Percentiles rank a stretch among this genome's conserved stretches.
Conservation (phyloP, 176 grass and related monocot genomes). For the Aegilops umbellulata region DNA sequence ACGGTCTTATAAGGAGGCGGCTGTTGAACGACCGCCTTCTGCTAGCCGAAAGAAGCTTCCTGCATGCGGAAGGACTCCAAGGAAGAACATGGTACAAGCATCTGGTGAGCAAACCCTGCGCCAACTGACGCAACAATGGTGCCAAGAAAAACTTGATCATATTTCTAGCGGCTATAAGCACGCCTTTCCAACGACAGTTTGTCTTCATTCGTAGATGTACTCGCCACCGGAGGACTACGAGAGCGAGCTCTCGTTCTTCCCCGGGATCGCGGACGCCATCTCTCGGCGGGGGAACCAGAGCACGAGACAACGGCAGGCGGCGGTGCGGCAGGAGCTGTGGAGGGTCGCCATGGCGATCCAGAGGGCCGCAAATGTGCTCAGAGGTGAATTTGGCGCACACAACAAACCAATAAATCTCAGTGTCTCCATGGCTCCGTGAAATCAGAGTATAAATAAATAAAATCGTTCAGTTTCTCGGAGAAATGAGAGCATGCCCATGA, state of each 20-base stretch:
- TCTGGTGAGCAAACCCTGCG: conserved; percentile 46
- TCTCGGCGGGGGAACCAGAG: conserved; percentile 27
- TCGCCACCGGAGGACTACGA: conserved; percentile 80
- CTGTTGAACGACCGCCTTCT: conserved; percentile 82
- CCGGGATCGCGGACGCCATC: conserved; percentile 72
- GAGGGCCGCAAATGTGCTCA: conserved; percentile 54
- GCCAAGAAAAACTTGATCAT: neutral
- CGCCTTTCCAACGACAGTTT: neutral
- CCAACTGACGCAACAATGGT: neutral
- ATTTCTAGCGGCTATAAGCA: neutral
- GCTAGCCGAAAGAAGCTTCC: conserved; percentile 88
- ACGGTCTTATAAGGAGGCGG: conserved; percentile 43
- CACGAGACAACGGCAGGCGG: neutral
- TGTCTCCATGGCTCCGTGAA: conserved; percentile 16
- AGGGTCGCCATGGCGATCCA: conserved; percentile 62
- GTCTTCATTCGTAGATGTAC: conserved; percentile 52
- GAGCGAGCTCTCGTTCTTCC: conserved; percentile 69
- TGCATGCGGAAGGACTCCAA: conserved; percentile 74
- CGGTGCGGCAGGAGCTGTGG: conserved; percentile 67
- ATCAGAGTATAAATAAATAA: conserved; percentile 11
- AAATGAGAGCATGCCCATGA: neutral
- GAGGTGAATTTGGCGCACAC: conserved; percentile 42
- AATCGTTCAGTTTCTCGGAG: neutral
- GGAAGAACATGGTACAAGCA: conserved; percentile 97
- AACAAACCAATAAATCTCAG: neutral